Conservation (phyloP, 2,329 filamentous ascomycete species). For the Cyanodermella asteris region DNA sequence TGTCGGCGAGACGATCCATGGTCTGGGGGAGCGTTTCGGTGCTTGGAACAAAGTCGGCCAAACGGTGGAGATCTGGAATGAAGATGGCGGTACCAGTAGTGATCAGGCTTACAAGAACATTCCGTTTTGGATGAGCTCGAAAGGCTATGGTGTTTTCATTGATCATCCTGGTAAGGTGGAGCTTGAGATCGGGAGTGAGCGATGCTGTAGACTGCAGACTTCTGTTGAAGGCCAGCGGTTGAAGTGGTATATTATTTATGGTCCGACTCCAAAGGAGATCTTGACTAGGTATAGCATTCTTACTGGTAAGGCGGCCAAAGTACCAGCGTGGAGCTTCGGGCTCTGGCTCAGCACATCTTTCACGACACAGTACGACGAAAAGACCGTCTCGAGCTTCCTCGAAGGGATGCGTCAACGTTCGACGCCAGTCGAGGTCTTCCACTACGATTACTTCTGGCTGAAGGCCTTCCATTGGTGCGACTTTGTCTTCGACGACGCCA, state of each 20-base stretch:
- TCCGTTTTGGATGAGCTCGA: no score
- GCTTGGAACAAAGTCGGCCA: slow-evolving; percentile 59
- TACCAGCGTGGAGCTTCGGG: slow-evolving; percentile 55
- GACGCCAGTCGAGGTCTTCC: slow-evolving; percentile 49
- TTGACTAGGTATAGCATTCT: no score
- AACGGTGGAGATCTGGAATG: slow-evolving; percentile 40
- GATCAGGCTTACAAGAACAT: slow-evolving; percentile 21
- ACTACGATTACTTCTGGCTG: slow-evolving; percentile 64
- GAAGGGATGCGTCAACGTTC: slow-evolving; percentile 44
- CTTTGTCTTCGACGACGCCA: slow-evolving; percentile 46
- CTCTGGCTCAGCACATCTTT: slow-evolving; percentile 60
- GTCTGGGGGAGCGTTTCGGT: slow-evolving; percentile 55
- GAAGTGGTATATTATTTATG: no score
- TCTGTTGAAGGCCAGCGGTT: no score
- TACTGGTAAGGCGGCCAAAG: no score
- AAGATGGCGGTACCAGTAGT: slow-evolving; percentile 25
- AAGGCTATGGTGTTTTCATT: no score
- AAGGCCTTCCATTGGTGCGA: slow-evolving; percentile 55
- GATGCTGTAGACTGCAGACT: no score
- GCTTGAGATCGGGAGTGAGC: no score
- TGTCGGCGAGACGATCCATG: slow-evolving; percentile 44
- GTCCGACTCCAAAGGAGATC: no score
- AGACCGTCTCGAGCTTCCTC: slow-evolving; percentile 40
- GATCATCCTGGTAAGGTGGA: no score
- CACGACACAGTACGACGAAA: slow-evolving; percentile 50